Evolutionary conservation across 805 yeast species (phyloP).

Genomic region (Candida ipomoeae): DNA sequence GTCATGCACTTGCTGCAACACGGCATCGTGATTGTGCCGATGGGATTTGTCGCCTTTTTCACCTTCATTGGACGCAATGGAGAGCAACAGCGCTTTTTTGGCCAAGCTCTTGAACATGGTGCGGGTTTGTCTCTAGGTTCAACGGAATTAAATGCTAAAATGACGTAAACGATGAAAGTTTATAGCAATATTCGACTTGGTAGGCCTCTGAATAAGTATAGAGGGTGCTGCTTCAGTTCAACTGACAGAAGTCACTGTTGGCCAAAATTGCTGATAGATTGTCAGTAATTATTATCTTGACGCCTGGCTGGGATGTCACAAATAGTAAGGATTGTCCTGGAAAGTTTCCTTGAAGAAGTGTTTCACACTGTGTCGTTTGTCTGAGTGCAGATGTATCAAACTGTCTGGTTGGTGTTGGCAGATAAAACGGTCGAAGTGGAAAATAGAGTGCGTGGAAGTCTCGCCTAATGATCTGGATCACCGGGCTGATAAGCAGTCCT

Average conservation of each 20-base stretch:
- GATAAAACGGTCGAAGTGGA: not conserved
- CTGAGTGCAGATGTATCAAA: not conserved
- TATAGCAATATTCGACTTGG: not conserved
- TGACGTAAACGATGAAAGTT: not conserved
- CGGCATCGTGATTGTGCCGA: slow-evolving; percentile 22
- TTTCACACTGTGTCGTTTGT: not conserved
- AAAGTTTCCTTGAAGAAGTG: not conserved
- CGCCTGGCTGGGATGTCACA: not conserved
- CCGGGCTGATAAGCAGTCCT: slow-evolving; percentile 1
- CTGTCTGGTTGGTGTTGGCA: not conserved
- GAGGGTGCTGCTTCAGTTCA: not conserved
- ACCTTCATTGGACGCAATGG: slow-evolving; percentile 5
- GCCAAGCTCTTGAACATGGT: slow-evolving; percentile 37
- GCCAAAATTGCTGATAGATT: not conserved
- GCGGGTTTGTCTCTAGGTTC: not conserved
- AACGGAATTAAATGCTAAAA: too few species aligned
- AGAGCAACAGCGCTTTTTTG: slow-evolving; percentile 36
- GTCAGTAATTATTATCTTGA: not conserved
- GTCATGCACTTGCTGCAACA: slow-evolving; percentile 49
- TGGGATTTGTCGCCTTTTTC: not conserved
- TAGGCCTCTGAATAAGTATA: not conserved
- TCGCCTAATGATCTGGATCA: slow-evolving; percentile 2
- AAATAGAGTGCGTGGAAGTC: not conserved
- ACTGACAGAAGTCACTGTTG: not conserved
- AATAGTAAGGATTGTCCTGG: not conserved